Evolutionary conservation across 495 filamentous ascomycete genomes (phyloP).

Genomic region (Trichoderma erinaceum): DNA sequence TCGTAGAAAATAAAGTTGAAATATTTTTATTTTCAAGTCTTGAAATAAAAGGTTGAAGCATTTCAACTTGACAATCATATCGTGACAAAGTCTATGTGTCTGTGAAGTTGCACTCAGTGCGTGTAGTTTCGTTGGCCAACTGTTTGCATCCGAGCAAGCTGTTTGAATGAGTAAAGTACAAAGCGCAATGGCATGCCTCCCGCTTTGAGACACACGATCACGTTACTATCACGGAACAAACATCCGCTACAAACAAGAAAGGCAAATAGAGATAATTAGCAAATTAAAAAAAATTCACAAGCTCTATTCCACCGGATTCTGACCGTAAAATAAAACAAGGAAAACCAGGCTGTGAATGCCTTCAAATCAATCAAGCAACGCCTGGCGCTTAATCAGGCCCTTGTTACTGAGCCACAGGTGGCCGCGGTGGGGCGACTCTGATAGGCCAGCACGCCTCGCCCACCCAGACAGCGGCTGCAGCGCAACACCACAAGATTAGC

Average conservation of each 20-base stretch:
- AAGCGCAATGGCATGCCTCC: too few species aligned
- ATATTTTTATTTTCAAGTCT: neutral
- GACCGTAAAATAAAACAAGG: too few species aligned
- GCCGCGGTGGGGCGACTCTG: neutral
- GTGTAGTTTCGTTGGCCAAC: too few species aligned
- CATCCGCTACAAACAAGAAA: neutral
- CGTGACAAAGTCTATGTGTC: too few species aligned
- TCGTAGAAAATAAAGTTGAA: too few species aligned
- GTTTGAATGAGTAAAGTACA: too few species aligned
- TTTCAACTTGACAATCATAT: too few species aligned
- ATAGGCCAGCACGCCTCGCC: constrained; percentile 10
- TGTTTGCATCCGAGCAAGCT: too few species aligned
- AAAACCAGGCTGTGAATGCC: constrained; percentile 1
- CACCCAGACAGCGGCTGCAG: neutral
- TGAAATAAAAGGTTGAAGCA: too few species aligned
- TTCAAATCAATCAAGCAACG: neutral
- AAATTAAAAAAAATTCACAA: neutral
- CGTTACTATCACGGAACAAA: neutral
- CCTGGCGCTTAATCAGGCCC: neutral
- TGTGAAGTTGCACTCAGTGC: too few species aligned
- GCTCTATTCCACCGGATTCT: too few species aligned
- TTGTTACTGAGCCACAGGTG: constrained; percentile 1
- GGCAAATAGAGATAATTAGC: neutral
- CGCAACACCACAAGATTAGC: neutral
- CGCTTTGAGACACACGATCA: neutral